Conservation (phyloP, 495 filamentous ascomycete species). For the Trypethelium eluteriae region DNA sequence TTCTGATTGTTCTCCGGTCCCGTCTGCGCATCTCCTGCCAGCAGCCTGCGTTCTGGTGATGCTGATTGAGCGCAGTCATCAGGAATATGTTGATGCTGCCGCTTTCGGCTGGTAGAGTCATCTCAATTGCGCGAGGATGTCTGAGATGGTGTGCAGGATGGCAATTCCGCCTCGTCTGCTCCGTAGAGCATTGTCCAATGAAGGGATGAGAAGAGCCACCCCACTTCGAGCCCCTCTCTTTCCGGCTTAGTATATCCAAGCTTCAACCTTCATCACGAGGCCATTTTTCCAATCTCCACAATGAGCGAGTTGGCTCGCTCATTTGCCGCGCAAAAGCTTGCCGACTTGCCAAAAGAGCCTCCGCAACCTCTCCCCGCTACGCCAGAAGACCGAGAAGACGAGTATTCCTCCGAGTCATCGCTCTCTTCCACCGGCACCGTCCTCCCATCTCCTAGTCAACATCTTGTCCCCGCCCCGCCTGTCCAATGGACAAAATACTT, state of each 20-base stretch:
- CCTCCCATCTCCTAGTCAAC: constrained; percentile 66
- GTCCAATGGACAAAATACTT: constrained; percentile 88
- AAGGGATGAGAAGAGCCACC: constrained; percentile 13
- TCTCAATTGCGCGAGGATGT: background rate
- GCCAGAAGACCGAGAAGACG: constrained; percentile 52
- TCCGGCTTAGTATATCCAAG: constrained; percentile 4
- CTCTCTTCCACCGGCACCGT: constrained; percentile 63
- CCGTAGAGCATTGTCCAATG: background rate
- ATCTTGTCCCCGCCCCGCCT: constrained; percentile 32
- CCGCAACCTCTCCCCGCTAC: constrained; percentile 30
- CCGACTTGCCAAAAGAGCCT: constrained; percentile 50
- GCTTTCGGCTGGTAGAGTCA: background rate
- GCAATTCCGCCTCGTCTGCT: background rate
- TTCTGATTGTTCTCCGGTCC: too few species aligned
- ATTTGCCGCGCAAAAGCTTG: constrained; percentile 73
- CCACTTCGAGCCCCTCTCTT: background rate
- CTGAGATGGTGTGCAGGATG: background rate
- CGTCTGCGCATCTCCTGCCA: too few species aligned
- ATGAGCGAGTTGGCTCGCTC: constrained; percentile 87
- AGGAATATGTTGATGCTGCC: too few species aligned
- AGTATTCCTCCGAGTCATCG: constrained; percentile 64
- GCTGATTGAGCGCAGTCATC: too few species aligned
- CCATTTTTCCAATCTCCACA: constrained; percentile 12
- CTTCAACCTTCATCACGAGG: constrained; percentile 9
- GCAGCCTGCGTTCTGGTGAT: too few species aligned